phyloP scores from a whole-genome alignment of 805 yeast genomes.

The Pachysolen tannophilus region DNA sequence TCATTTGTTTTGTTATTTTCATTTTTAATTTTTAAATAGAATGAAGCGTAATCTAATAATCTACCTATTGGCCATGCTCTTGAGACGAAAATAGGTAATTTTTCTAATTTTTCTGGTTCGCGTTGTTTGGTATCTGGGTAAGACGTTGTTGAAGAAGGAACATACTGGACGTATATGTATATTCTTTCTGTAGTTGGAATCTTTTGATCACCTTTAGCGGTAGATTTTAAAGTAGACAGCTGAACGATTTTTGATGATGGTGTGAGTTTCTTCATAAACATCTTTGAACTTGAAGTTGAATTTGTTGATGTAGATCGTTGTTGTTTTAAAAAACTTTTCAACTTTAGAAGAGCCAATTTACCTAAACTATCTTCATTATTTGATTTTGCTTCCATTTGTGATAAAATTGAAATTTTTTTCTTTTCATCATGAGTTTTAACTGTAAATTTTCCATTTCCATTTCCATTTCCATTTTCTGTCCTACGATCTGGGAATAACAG shows the following conservation, averaged over 20 bases:
- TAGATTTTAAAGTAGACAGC: constrained; percentile 31
- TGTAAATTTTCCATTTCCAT: not conserved
- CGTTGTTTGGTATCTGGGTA: constrained; percentile 3
- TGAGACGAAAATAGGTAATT: constrained; percentile 36
- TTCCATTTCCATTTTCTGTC: constrained; percentile 11
- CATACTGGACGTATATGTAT: constrained; percentile 38
- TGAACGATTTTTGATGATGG: constrained; percentile 23
- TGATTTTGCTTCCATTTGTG: constrained; percentile 6
- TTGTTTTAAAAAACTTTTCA: constrained; percentile 6
- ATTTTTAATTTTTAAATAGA: constrained; percentile 37
- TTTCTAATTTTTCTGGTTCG: constrained; percentile 3
- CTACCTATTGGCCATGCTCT: constrained; percentile 55
- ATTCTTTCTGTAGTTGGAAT: constrained; percentile 36
- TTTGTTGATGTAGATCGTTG: constrained; percentile 5
- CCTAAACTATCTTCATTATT: constrained; percentile 4
- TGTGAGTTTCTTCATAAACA: constrained; percentile 1
- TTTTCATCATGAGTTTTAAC: constrained; percentile 2
- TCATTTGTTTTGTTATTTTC: constrained; percentile 38
- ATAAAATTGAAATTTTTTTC: constrained; percentile 14
- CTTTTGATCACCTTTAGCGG: constrained; percentile 45
- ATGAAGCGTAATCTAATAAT: constrained; percentile 45
- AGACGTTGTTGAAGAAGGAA: constrained; percentile 20
- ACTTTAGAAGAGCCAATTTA: constrained; percentile 3
- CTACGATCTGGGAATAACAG: constrained; percentile 45
- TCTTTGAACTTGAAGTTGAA: not conserved